Conservation (phyloP, 345 rosid species). For the Cardamine chenopodiifolia region DNA sequence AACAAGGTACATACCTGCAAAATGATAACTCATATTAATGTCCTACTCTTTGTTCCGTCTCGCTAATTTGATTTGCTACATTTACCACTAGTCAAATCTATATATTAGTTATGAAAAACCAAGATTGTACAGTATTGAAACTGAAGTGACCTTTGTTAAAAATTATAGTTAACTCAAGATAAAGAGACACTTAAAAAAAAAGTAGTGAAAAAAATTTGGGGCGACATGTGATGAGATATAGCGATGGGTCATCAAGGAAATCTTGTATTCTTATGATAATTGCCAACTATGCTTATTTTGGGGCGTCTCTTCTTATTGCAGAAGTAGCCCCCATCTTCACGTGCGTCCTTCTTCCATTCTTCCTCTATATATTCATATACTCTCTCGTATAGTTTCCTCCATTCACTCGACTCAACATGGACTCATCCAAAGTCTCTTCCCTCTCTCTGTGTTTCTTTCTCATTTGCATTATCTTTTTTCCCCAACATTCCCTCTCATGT, state of each 20-base stretch:
- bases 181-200: not conserved
- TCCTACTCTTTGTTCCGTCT: not conserved
- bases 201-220: not conserved
- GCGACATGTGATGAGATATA: slow-evolving; percentile 38
- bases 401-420: slow-evolving; percentile 46
- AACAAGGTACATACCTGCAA: not conserved
- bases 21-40: not conserved
- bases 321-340: slow-evolving; percentile 62
- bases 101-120: not conserved
- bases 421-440: slow-evolving; percentile 55
- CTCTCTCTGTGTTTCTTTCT: slow-evolving; percentile 61
- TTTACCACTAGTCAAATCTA: not conserved
- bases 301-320: slow-evolving; percentile 49
- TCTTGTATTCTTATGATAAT: slow-evolving; percentile 42
- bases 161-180: slow-evolving; percentile 1
- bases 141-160: slow-evolving; percentile 9
- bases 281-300: slow-evolving; percentile 85
- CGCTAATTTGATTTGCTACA: not conserved
- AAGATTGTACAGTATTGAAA: slow-evolving; percentile 9
- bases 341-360: slow-evolving; percentile 55
- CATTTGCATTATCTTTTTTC: slow-evolving; percentile 51
- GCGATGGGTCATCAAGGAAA: slow-evolving; percentile 39
- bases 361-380: slow-evolving; percentile 49
- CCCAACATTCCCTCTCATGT: slow-evolving; percentile 58
- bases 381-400: slow-evolving; percentile 22